Percentiles rank a stretch among this genome's conserved stretches.
Evolutionary conservation across 2,329 filamentous ascomycete species (phyloP).

Genomic region (Hymenoscyphus fraxineus): DNA sequence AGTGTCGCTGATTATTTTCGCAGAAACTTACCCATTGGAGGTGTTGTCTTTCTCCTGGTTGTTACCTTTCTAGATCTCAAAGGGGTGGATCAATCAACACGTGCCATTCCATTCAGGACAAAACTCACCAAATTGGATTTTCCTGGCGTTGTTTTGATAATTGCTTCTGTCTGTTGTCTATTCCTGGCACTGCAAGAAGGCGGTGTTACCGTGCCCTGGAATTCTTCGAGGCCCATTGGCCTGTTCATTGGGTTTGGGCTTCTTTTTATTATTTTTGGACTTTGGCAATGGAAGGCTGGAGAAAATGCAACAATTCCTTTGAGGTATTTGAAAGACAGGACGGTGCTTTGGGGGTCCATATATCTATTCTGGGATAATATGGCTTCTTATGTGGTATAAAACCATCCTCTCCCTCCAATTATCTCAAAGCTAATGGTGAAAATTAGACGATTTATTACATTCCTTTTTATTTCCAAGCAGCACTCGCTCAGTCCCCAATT

Average conservation of each 20-base stretch:
- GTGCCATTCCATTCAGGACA: not conserved
- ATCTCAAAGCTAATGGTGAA: not conserved
- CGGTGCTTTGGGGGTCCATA: not conserved
- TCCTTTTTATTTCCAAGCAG: constrained; percentile 5
- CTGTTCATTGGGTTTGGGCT: constrained; percentile 1
- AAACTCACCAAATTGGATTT: not conserved
- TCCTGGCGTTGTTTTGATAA: not conserved
- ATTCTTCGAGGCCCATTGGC: not conserved
- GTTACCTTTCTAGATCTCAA: constrained; percentile 8
- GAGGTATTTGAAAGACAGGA: not conserved
- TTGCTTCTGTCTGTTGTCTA: not conserved
- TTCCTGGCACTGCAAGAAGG: constrained; percentile 2
- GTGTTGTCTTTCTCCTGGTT: constrained; percentile 10
- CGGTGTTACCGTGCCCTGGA: not conserved
- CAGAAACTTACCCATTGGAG: constrained; percentile 37
- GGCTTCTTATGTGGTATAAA: not conserved
- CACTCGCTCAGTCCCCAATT: not conserved
- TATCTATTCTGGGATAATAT: constrained; percentile 1
- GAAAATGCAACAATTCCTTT: constrained; percentile 5
- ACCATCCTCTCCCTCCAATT: too few relatives aligned
- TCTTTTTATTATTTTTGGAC: not conserved
- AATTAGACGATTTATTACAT: not conserved
- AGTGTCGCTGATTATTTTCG: constrained; percentile 6
- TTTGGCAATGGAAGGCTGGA: not conserved
- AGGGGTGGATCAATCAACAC: not conserved